Evolutionary conservation across 1,284 basidiomycete species (phyloP).

Genomic region (Paramarasmius palmivorus): DNA sequence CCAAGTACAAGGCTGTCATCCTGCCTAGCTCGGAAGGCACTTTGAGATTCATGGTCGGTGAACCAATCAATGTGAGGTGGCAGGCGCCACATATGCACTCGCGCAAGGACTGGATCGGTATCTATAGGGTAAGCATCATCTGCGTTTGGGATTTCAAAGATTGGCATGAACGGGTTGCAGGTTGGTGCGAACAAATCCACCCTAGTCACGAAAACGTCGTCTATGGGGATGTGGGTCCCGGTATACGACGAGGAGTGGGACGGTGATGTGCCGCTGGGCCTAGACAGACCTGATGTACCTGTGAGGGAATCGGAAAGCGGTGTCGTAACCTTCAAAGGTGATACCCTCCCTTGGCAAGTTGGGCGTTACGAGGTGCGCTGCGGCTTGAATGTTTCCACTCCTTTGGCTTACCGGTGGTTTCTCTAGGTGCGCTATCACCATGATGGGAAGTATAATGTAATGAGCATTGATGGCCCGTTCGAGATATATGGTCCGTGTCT

Average conservation of each 20-base stretch:
- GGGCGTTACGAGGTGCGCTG: constrained; percentile 83
- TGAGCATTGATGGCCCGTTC: constrained; percentile 80
- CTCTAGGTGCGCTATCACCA: constrained; percentile 81
- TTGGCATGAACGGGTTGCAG: constrained; percentile 38
- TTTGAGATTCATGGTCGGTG: constrained; percentile 85
- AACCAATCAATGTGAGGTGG: constrained; percentile 88
- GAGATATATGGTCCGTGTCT: constrained; percentile 79
- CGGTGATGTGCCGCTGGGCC: constrained; percentile 74
- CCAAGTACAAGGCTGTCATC: constrained; percentile 75
- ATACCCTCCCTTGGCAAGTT: constrained; percentile 82
- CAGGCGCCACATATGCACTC: constrained; percentile 87
- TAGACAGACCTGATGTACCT: constrained; percentile 34
- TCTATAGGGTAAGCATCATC: constrained; percentile 66
- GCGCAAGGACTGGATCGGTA: constrained; percentile 95
- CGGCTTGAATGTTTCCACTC: neutral
- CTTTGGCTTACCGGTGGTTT: constrained; percentile 1
- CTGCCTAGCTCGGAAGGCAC: constrained; percentile 51
- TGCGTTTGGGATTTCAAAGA: neutral
- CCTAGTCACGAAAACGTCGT: constrained; percentile 84
- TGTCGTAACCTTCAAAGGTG: constrained; percentile 73
- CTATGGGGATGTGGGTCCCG: constrained; percentile 90
- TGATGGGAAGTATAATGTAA: constrained; percentile 95
- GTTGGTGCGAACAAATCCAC: constrained; percentile 84
- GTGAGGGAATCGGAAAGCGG: constrained; percentile 57
- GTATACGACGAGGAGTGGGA: constrained; percentile 93